Evolutionary conservation across 2,329 filamentous ascomycete species (phyloP), one percentile per base, ranked within the genome.

Genomic region (Teratosphaeria destructans): DNA sequence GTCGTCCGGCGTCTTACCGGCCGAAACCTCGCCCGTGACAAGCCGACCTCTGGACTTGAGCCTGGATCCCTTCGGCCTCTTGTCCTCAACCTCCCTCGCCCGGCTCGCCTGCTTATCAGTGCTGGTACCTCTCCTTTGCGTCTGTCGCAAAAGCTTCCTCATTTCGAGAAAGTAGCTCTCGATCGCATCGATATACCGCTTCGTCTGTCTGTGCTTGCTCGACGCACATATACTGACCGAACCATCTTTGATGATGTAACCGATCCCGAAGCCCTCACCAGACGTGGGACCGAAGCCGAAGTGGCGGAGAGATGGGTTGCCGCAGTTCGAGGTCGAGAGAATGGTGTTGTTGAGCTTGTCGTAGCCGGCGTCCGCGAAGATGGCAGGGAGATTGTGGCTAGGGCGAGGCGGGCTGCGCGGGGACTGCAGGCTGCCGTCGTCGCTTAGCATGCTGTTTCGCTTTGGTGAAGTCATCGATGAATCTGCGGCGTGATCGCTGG

Each of bases 221-320:
- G 87, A 89, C 0, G 92, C 91, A 73, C 94, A 97, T 62, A 99
- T 93, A 54, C 87, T 90, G 62, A 97, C 89, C 55, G 85, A 83
- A 57, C 94, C 89, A 66, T 95, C 90, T 75, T 99, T 99, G 82
- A 99, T 96, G 69, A 99, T 97, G 77, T 99, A 99, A 2, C 94
- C 94, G 59, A 99, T 96, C 34, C 94, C 94, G 70, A 97, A 97
- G 0, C 94, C 94, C 65, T 96, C 91, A 2, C 86, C 93, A 0
- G 89, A 93, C 0, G 93, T 95, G 1, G 94, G 94, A 0, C 94
- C 94, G 71, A 99, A 99, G 3, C 94, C 94, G 68, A 99, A 99
- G 68, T 97, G 93, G 1, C 94, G 86, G 19, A 99, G 84, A 0
- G 88, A 90, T 0, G 94, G 94, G 74, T 97, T 99, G 61, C 94